Percentiles rank a stretch among this genome's conserved stretches.
These are phyloP conservation scores for Rubia tinctorum DNA, from an alignment of 305 asterid genomes.

Conservation along the genomic window DNA sequence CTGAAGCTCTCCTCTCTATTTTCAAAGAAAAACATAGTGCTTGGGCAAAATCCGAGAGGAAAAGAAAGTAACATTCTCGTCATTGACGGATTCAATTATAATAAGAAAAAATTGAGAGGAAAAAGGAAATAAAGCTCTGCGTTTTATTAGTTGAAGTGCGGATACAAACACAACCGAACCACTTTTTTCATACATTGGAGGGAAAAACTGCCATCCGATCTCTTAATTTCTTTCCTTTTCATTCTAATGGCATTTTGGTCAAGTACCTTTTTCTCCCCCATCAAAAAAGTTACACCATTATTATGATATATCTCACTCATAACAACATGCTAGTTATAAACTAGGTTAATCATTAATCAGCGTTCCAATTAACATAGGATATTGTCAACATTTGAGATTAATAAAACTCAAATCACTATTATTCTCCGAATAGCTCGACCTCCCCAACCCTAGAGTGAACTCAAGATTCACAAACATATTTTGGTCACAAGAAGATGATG, in stretches of 20 bases:
- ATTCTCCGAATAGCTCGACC: conserved; percentile 40
- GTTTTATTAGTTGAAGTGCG: not conserved
- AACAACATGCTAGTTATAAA: not conserved
- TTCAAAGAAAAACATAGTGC: too few species aligned
- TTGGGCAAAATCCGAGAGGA: too few species aligned
- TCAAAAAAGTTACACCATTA: not conserved
- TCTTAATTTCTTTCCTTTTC: not conserved
- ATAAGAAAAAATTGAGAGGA: too few species aligned
- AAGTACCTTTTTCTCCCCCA: not conserved
- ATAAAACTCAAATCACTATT: conserved; percentile 20
- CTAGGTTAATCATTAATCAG: conserved; percentile 4
- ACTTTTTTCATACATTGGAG: not conserved
- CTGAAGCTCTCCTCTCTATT: too few species aligned
- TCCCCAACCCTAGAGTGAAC: conserved; percentile 69
- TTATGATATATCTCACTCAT: not conserved
- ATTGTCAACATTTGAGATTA: conserved; percentile 33
- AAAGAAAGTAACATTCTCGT: too few species aligned
- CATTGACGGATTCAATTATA: too few species aligned
- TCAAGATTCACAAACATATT: conserved; percentile 42
- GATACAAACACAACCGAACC: not conserved
- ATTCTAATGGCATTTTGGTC: not conserved
- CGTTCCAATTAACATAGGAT: not conserved
- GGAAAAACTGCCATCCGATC: not conserved
- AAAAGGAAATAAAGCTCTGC: not conserved
- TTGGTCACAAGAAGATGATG: conserved; percentile 19